Conservation (phyloP, 345 rosid genomes). For the Pistacia vera region DNA sequence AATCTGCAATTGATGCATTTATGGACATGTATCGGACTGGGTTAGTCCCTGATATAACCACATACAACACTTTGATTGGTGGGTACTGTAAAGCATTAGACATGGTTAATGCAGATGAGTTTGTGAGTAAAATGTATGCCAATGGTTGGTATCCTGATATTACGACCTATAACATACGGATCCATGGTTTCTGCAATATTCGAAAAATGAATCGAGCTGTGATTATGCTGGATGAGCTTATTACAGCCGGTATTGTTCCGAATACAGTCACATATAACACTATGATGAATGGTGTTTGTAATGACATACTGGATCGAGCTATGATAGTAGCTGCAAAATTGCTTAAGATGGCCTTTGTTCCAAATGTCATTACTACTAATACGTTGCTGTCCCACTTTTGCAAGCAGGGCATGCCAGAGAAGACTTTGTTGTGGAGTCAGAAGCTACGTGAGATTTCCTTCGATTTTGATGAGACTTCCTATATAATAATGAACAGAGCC, state of each 20-base stretch:
- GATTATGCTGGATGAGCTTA: constrained; percentile 53
- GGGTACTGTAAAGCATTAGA: constrained; percentile 60
- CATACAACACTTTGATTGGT: constrained; percentile 70
- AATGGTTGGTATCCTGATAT: constrained; percentile 66
- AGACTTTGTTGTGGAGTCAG: constrained; percentile 63
- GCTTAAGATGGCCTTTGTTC: constrained; percentile 74
- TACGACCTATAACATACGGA: constrained; percentile 55
- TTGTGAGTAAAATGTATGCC: constrained; percentile 47
- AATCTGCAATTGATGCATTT: constrained; percentile 46
- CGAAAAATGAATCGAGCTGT: constrained; percentile 55
- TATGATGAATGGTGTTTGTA: constrained; percentile 56
- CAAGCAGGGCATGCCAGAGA: constrained; percentile 76
- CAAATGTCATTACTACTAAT: constrained; percentile 59
- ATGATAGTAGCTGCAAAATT: constrained; percentile 64
- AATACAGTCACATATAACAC: constrained; percentile 75
- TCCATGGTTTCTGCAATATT: constrained; percentile 51
- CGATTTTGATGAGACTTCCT: constrained; percentile 59
- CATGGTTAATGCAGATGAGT: constrained; percentile 48
- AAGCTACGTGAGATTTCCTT: constrained; percentile 63
- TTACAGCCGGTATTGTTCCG: constrained; percentile 56
- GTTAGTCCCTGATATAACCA: constrained; percentile 60
- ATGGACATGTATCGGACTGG: constrained; percentile 50
- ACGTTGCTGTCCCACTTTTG: constrained; percentile 56
- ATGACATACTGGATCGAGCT: constrained; percentile 58
- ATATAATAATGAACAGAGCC: constrained; percentile 51